These are phyloP conservation scores for Firmiana major DNA, from an alignment of 345 rosid species.

Conservation along the genomic window DNA sequence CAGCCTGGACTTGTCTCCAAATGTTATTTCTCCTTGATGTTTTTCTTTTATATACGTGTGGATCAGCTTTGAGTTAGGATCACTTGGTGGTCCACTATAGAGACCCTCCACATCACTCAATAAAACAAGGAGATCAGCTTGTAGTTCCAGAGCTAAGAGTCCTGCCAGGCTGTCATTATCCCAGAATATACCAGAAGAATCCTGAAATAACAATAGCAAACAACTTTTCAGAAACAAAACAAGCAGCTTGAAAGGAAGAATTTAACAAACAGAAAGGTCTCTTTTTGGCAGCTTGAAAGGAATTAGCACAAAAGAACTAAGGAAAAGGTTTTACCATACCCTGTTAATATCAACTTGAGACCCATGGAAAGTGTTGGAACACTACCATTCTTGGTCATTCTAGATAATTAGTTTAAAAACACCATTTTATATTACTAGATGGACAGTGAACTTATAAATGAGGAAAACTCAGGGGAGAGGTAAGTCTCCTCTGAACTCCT, in stretches of 20 bases:
- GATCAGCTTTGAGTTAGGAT: constrained; percentile 61
- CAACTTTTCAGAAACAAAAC: not conserved
- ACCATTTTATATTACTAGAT: no score
- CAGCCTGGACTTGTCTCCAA: constrained; percentile 73
- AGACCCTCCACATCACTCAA: constrained; percentile 77
- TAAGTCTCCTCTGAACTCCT: no score
- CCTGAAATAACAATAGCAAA: constrained; percentile 36
- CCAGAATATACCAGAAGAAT: constrained; percentile 80
- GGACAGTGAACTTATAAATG: no score
- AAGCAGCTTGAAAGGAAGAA: constrained; percentile 2
- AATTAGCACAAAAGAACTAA: no score
- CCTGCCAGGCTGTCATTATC: constrained; percentile 80
- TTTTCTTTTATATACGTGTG: constrained; percentile 53
- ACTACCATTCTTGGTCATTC: no score
- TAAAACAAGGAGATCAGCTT: constrained; percentile 69
- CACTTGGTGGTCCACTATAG: constrained; percentile 71
- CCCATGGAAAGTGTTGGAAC: no score
- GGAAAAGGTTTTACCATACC: no score
- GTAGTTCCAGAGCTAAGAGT: constrained; percentile 59
- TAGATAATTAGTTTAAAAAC: no score
- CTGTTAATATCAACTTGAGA: no score
- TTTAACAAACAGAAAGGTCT: not conserved
- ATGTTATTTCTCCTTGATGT: constrained; percentile 64
- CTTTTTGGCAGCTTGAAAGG: no score
- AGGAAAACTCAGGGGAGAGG: no score